These are phyloP conservation scores for Aaosphaeria pasadenensis DNA, from an alignment of 2,329 filamentous ascomycete species.

Conservation along the genomic window DNA sequence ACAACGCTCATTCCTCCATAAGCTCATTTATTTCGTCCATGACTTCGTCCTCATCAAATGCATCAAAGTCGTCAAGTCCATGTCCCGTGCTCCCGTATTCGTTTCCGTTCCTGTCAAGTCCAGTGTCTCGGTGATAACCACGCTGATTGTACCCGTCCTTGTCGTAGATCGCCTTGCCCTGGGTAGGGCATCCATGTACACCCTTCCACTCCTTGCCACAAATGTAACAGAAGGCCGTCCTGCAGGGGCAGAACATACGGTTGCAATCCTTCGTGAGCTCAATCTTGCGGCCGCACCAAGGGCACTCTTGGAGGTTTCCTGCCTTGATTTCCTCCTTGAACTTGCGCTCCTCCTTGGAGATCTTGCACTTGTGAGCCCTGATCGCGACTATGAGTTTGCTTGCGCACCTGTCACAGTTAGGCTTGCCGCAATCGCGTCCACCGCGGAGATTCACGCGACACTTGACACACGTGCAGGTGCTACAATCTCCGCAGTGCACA, in stretches of 20 bases:
- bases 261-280: conserved; percentile 34
- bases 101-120: conserved; percentile 10
- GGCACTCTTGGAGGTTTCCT: conserved; percentile 29
- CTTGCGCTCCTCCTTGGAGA: conserved; percentile 15
- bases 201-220: conserved; percentile 28
- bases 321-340: conserved; percentile 22
- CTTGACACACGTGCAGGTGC: neutral
- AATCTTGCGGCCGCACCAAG: conserved; percentile 18
- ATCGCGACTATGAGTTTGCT: neutral
- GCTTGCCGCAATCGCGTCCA: neutral
- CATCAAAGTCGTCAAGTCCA: no score
- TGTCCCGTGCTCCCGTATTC: no score
- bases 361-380: conserved; percentile 16
- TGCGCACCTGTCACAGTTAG: neutral
- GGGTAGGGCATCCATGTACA: conserved; percentile 27
- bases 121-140: conserved; percentile 25
- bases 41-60: no score
- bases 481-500: neutral
- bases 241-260: conserved; percentile 27
- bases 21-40: no score
- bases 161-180: conserved; percentile 27
- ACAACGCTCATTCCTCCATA: no score
- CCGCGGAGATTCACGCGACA: neutral
- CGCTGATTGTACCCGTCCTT: conserved; percentile 30
- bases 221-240: conserved; percentile 30